phyloP scores from a whole-genome alignment of 257 asterid genomes.

The Ilex asprella region DNA sequence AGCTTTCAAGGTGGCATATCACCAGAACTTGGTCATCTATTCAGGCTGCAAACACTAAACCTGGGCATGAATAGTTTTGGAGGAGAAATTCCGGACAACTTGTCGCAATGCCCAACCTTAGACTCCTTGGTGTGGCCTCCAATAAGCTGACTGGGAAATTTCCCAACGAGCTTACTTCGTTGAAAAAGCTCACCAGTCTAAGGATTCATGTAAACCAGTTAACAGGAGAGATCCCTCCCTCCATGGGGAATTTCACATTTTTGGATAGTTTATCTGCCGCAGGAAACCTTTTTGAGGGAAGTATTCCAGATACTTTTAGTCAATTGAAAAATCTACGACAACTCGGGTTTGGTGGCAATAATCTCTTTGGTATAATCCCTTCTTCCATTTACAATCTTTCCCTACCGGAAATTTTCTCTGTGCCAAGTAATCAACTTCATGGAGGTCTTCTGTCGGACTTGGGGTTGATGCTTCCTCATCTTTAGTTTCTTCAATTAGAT shows the following conservation, averaged over 20 bases:
- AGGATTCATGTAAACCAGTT: neutral
- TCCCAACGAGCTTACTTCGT: neutral
- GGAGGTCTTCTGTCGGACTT: neutral
- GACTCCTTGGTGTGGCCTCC: neutral
- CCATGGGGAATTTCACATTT: neutral
- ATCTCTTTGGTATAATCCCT: neutral
- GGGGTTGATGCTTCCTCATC: neutral
- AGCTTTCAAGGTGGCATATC: constrained; percentile 1
- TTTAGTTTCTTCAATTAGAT: neutral
- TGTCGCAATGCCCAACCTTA: neutral
- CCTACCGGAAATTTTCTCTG: too few relatives aligned
- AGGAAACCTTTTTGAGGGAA: neutral
- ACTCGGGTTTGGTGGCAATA: neutral
- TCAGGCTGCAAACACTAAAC: too few relatives aligned
- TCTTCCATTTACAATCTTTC: neutral
- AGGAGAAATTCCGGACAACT: neutral
- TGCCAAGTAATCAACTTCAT: neutral
- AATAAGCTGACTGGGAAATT: neutral
- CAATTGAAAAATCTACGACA: neutral
- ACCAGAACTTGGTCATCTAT: neutral
- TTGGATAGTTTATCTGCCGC: neutral
- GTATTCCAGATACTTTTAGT: constrained; percentile 3
- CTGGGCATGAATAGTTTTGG: neutral
- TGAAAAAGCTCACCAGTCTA: neutral
- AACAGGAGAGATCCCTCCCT: neutral